Conservation (phyloP, 2,329 filamentous ascomycete species). For the Colletotrichum aenigma region DNA sequence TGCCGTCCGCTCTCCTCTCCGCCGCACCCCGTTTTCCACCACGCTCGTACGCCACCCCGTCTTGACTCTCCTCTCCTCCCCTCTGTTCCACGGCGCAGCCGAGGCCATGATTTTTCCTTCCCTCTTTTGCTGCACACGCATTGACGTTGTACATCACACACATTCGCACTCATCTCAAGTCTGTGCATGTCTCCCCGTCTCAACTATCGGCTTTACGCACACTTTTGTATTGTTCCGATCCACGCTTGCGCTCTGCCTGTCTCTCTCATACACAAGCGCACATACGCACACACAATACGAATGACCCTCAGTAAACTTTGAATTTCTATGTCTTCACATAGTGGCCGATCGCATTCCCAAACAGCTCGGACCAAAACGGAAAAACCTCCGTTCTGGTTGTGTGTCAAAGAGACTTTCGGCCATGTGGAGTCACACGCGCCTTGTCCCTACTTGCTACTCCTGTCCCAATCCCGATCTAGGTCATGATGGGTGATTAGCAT, state of each 20-base stretch:
- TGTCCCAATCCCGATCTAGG: slow-evolving; percentile 14
- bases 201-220: slow-evolving; percentile 1
- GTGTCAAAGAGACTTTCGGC: slow-evolving; percentile 19
- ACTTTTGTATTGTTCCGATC: neutral
- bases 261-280: neutral
- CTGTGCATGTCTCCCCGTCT: slow-evolving; percentile 5
- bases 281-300: neutral
- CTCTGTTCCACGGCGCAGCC: neutral
- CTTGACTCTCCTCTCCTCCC: neutral
- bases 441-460: neutral
- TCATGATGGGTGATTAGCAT: slow-evolving; percentile 1
- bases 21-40: neutral
- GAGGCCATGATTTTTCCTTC: neutral
- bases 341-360: neutral
- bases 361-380: slow-evolving; percentile 15
- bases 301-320: neutral
- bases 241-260: neutral
- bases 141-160: neutral
- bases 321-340: neutral
- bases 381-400: slow-evolving; percentile 13
- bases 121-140: neutral
- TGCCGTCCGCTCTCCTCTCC: neutral
- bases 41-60: neutral
- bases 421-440: slow-evolving; percentile 13
- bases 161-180: neutral